Evolutionary conservation across 805 yeast genomes (phyloP), one percentile per base, ranked within the genome.

Genomic region (Wickerhamiella sorbophila): DNA sequence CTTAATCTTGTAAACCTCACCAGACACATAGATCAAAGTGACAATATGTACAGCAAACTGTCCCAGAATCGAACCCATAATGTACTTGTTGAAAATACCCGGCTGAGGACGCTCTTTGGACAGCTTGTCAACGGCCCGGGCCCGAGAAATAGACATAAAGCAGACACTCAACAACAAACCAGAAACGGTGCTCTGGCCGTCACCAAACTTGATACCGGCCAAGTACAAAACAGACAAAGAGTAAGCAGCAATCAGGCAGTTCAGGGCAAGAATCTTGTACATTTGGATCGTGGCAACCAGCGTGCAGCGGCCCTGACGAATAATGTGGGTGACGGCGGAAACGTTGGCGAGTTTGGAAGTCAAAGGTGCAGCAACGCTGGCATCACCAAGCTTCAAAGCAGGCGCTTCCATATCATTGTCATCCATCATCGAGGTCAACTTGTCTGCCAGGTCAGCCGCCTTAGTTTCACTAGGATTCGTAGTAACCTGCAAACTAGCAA

Each of bases 291-390:
- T 91, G 15, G 95, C 84, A 36, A 91, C 95, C 51, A 91, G 70
- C 5, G 98, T 95, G 69, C 95, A 84, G 65, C 98, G 85, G 50
- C 98, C 98, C 69, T 91, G 96, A 64, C 98, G 86, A 52, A 91
- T 75, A 50, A 91, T 82, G 58, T 86, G 79, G 41, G 94, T 82
- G 43, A 91, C 95, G 43, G 98, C 79, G 42, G 87, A 74, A 26
- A 91, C 98, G 56, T 80, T 82, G 20, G 95, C 75, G 50, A 91
- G 72, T 60, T 91, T 91, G 19, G 97, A 87, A 16, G 98, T 91
- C 62, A 91, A 85, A 37, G 98, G 98, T 27, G 98, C 98, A 42
- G 98, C 98, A 55, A 93, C 95, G 19, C 96, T 87, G 12, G 98
- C 98, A 65, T 91, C 98, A 54, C 98, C 98, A 43, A 91, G 69